A percentile compares a stretch with the other conserved stretches of the same genome.
Conservation (phyloP, 768 basidiomycete genomes). For the Phylloporus arenicola region DNA sequence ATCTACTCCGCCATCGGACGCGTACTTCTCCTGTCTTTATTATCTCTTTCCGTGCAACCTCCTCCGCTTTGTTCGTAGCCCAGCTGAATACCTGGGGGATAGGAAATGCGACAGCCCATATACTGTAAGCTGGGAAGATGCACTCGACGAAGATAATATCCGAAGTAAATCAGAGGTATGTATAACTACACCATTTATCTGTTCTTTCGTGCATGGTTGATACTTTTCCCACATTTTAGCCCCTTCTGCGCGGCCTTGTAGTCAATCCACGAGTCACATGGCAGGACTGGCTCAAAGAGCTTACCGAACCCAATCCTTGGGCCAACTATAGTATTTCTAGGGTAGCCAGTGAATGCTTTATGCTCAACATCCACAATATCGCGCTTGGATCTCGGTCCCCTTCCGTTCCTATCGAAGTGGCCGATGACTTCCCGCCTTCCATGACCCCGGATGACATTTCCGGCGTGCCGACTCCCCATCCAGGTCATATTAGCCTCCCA, state of each 20-base stretch:
- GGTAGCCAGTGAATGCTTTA: conserved; percentile 62
- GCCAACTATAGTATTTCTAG: conserved; percentile 52
- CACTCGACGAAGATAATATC: conserved; percentile 63
- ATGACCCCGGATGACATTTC: conserved; percentile 21
- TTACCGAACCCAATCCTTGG: conserved; percentile 65
- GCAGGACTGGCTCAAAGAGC: conserved; percentile 58
- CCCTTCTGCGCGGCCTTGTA: conserved; percentile 61
- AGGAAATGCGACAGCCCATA: conserved; percentile 53
- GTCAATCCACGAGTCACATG: conserved; percentile 72
- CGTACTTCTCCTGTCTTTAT: conserved; percentile 75
- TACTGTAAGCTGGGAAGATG: conserved; percentile 63
- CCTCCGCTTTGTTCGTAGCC: conserved; percentile 69
- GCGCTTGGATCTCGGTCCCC: conserved; percentile 40
- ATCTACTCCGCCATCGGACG: conserved; percentile 53
- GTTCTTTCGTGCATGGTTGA: not conserved
- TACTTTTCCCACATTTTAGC: conserved; percentile 34
- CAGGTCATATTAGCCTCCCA: conserved; percentile 34
- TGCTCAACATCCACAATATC: conserved; percentile 59
- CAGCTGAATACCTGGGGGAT: conserved; percentile 56
- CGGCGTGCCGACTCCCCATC: conserved; percentile 26
- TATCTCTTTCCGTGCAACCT: conserved; percentile 90
- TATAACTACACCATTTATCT: not conserved
- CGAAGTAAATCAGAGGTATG: conserved; percentile 68
- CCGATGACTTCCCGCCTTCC: conserved; percentile 3
- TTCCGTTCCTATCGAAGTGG: not conserved